A percentile compares a stretch with the other conserved stretches of the same genome.
Conservation (phyloP, 345 rosid genomes). For the Punica granatum region DNA sequence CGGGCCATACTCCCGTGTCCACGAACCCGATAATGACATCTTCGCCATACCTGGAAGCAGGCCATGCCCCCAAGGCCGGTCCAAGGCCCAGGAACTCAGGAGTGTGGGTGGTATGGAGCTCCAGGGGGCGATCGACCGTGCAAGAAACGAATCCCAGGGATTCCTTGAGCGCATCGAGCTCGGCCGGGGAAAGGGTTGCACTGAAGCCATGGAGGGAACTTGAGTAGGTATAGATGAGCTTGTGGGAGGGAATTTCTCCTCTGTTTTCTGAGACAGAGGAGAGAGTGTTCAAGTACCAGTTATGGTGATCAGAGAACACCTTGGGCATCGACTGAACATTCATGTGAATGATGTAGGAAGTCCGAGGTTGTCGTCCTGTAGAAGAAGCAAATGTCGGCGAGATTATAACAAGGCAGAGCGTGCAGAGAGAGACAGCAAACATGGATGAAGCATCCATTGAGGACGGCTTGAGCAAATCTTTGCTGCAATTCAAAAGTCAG, state of each 20-base stretch:
- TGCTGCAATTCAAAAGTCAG: background rate
- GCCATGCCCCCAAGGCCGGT: constrained; percentile 20
- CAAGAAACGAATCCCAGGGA: constrained; percentile 29
- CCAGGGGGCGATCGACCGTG: constrained; percentile 20
- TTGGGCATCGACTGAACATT: constrained; percentile 28
- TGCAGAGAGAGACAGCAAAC: background rate
- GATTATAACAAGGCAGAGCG: constrained; percentile 5
- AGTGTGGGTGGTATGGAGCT: constrained; percentile 34
- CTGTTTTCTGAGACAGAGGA: constrained; percentile 7
- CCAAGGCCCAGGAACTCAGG: constrained; percentile 31
- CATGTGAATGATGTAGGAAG: constrained; percentile 30
- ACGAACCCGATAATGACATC: constrained; percentile 33
- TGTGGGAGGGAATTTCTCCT: background rate
- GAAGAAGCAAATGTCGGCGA: background rate
- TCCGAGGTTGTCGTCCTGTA: constrained; percentile 1
- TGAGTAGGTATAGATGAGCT: constrained; percentile 24
- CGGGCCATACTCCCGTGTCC: constrained; percentile 48
- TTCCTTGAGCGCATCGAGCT: constrained; percentile 27
- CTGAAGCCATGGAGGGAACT: constrained; percentile 33
- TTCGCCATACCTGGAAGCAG: constrained; percentile 22
- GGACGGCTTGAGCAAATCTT: background rate
- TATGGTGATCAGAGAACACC: constrained; percentile 15
- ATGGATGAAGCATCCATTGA: background rate
- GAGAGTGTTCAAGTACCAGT: constrained; percentile 20
- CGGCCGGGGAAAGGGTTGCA: constrained; percentile 20